Evolutionary conservation across 305 asterid species (phyloP), one percentile per base, ranked within the genome.

Genomic region (Vinca major): DNA sequence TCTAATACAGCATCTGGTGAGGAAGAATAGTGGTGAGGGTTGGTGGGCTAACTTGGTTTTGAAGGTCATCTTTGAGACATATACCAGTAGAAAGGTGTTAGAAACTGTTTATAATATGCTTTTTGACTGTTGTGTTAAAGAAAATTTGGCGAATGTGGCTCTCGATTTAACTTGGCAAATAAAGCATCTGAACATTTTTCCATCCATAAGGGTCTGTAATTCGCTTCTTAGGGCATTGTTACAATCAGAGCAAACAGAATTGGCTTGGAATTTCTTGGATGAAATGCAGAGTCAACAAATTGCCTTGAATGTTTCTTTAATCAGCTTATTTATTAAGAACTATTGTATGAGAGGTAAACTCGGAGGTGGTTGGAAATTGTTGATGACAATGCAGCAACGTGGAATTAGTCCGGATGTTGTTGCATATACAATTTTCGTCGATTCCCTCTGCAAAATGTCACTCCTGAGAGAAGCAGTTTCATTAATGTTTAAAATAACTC

Each of bases 361-460:
- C 48, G 19, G 52, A 60, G 37, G 70, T 71, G 80, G 73, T 67
- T 75, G 80, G 80, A 62, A 71, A 67, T 40, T 75, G n/a, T 52
- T 75, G 56, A 62, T 52, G 64, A 53, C 13, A 66, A 67, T 75
- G 73, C 69, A 67, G 65, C 54, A 75, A 7, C 65, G 40, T 45
- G 73, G 76, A 33, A 53, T 71, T 16, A 62, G 56, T 43, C 76
- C 73, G 16, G 80, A 75, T 62, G 40, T 75, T 60, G 76, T 75
- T 44, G 55, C 76, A 11, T 75, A 66, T 45, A 66, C 80, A 33
- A 60, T 9, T n/a, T 37, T 75, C 51, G 53, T 75, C 21, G 40
- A 66, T 66, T 66, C 80, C 10, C 67, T 75, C 3, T 61, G 73
- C 50, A 75, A 71, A 71, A 68, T 66, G 68, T 60, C 70, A n/a